Evolutionary conservation across 805 yeast genomes (phyloP).

Genomic region (Maudiozyma barnettii): DNA sequence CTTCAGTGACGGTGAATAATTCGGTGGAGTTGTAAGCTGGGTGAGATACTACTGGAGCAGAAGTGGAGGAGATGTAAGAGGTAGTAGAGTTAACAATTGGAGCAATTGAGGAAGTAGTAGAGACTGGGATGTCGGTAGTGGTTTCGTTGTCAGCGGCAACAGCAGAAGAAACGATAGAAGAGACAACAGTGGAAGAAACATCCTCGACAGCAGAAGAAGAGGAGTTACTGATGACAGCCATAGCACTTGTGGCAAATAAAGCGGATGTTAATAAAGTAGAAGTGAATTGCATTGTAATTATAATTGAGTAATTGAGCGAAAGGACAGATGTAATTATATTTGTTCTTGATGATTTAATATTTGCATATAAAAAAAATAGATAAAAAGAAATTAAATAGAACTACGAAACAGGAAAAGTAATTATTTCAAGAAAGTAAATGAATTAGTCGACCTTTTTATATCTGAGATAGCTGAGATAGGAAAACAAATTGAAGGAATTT

Average conservation of each 20-base stretch:
- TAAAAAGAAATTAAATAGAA: neutral
- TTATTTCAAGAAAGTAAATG: neutral
- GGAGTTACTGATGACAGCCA: conserved; percentile 2
- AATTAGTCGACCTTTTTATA: too few relatives aligned
- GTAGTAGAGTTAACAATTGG: neutral
- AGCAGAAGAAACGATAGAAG: neutral
- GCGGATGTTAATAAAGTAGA: conserved; percentile 4
- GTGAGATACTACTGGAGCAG: neutral
- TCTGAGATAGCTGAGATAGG: too few relatives aligned
- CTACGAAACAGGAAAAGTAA: neutral
- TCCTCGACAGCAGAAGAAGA: conserved; percentile 2
- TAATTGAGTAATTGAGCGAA: neutral
- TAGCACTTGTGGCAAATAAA: conserved; percentile 5
- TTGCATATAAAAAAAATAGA: neutral
- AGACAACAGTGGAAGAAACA: neutral
- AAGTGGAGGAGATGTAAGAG: neutral
- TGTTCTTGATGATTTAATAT: neutral
- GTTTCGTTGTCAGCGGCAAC: neutral
- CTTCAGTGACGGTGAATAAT: conserved; percentile 22
- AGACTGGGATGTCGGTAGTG: neutral
- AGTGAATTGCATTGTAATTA: conserved; percentile 3
- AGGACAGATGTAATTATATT: neutral
- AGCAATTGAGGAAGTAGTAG: neutral
- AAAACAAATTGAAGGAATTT: too few relatives aligned
- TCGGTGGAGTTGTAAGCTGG: conserved; percentile 2